Evolutionary conservation across 2,329 filamentous ascomycete species (phyloP).

Genomic region (Sporothrix brasiliensis): DNA sequence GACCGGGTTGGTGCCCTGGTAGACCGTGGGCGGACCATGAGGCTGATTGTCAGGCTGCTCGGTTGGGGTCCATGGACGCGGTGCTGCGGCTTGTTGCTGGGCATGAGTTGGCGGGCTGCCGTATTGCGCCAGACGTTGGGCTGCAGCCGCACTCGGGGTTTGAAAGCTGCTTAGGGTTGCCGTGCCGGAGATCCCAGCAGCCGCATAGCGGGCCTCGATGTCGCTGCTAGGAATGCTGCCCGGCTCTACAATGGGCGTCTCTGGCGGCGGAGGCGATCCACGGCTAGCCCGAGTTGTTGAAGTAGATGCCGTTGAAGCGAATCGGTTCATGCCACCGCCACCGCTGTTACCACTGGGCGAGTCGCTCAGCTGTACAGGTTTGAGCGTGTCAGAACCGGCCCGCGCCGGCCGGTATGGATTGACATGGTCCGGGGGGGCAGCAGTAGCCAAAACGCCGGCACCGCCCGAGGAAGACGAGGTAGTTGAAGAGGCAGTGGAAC

Average conservation of each 20-base stretch:
- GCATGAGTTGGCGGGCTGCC: constrained; percentile 54
- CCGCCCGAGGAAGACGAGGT: constrained; percentile 12
- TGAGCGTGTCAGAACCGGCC: constrained; percentile 41
- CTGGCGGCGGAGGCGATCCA: constrained; percentile 91
- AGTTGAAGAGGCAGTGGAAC: constrained; percentile 39
- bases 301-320: constrained; percentile 82
- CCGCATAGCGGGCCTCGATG: constrained; percentile 89
- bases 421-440: constrained; percentile 1
- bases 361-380: constrained; percentile 45
- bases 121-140: constrained; percentile 81
- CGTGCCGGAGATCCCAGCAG: constrained; percentile 84
- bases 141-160: constrained; percentile 72
- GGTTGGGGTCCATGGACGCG: constrained; percentile 89
- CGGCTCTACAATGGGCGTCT: constrained; percentile 81
- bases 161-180: constrained; percentile 76
- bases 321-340: constrained; percentile 56
- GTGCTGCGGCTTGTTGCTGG: constrained; percentile 20
- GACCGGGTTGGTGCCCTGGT: constrained; percentile 80
- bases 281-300: constrained; percentile 90
- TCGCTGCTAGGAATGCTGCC: constrained; percentile 72
- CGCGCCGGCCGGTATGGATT: constrained; percentile 24
- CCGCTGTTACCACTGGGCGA: neutral
- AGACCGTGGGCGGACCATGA: constrained; percentile 87
- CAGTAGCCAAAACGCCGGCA: neutral
- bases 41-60: constrained; percentile 84